These are phyloP conservation scores for Pythium vanterpoolii DNA, from an alignment of 352 stramenopile genomes.

Conservation along the genomic window DNA sequence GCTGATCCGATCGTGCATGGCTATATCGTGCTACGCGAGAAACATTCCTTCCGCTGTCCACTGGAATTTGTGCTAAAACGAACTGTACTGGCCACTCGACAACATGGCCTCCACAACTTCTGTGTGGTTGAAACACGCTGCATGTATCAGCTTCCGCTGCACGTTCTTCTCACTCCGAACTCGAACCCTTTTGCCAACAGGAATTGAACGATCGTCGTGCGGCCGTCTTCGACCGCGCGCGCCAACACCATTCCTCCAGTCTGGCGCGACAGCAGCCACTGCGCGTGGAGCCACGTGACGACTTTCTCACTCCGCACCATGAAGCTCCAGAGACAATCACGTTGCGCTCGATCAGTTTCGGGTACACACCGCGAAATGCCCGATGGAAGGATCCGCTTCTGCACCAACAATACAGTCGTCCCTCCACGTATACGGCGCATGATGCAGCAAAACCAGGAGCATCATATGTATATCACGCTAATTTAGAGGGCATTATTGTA, in stretches of 20 bases:
- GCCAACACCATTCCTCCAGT: not conserved
- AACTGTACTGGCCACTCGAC: not conserved
- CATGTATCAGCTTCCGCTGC: not conserved
- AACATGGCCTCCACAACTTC: not conserved
- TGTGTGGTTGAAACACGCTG: not conserved
- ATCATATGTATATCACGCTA: too few relatives aligned
- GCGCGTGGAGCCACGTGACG: not conserved
- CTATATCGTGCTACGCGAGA: not conserved
- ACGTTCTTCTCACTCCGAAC: not conserved
- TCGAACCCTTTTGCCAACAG: not conserved
- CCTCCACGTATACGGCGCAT: not conserved
- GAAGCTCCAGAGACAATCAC: not conserved
- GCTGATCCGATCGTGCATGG: not conserved
- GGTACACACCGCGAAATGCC: not conserved
- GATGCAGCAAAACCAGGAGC: not conserved
- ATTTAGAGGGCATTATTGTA: too few relatives aligned
- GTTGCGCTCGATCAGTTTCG: not conserved
- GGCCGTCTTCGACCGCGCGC: not conserved
- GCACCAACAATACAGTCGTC: not conserved
- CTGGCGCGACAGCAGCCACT: not conserved
- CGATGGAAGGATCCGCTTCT: too few relatives aligned
- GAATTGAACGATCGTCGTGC: not conserved
- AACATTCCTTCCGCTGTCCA: not conserved
- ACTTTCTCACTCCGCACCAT: slow-evolving; percentile 2
- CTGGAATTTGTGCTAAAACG: not conserved